Evolutionary conservation across 2,329 filamentous ascomycete genomes (phyloP).

Genomic region (Didymellaceae sp.): DNA sequence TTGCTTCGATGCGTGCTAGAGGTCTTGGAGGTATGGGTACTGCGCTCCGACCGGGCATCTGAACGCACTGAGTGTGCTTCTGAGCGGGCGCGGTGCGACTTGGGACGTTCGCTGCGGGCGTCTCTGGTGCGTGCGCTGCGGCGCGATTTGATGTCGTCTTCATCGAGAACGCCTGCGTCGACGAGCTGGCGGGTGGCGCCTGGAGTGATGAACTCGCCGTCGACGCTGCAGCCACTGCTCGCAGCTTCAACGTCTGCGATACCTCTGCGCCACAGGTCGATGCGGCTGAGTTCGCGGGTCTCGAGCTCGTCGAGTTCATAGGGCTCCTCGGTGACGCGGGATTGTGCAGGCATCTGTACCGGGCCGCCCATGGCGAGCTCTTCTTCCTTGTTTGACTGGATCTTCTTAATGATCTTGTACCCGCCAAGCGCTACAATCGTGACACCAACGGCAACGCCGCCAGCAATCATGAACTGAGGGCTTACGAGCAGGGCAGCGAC

Average conservation of each 20-base stretch:
- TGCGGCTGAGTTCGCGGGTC: conserved; percentile 62
- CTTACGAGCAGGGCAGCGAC: conserved; percentile 86
- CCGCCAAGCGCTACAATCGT: conserved; percentile 95
- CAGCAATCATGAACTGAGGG: conserved; percentile 93
- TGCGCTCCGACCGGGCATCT: conserved; percentile 35
- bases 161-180: conserved; percentile 55
- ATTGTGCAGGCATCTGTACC: conserved; percentile 25
- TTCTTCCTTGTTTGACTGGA: conserved; percentile 59
- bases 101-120: conserved; percentile 31
- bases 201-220: conserved; percentile 70
- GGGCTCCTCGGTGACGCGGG: conserved; percentile 30
- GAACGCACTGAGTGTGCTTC: conserved; percentile 32
- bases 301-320: conserved; percentile 62
- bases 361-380: conserved; percentile 23
- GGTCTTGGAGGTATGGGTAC: conserved; percentile 38
- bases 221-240: conserved; percentile 65
- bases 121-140: conserved; percentile 32
- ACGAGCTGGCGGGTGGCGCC: conserved; percentile 57
- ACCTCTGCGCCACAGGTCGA: conserved; percentile 69
- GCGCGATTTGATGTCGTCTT: conserved; percentile 54
- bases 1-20: conserved; percentile 29
- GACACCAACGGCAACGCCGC: conserved; percentile 86
- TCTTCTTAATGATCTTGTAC: conserved; percentile 95
- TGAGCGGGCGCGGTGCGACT: conserved; percentile 31
- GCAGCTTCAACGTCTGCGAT: conserved; percentile 64